Percentiles rank a stretch among this genome's conserved stretches.
Evolutionary conservation across 2,329 filamentous ascomycete genomes (phyloP).

Genomic region (Hirsutella minnesotensis): DNA sequence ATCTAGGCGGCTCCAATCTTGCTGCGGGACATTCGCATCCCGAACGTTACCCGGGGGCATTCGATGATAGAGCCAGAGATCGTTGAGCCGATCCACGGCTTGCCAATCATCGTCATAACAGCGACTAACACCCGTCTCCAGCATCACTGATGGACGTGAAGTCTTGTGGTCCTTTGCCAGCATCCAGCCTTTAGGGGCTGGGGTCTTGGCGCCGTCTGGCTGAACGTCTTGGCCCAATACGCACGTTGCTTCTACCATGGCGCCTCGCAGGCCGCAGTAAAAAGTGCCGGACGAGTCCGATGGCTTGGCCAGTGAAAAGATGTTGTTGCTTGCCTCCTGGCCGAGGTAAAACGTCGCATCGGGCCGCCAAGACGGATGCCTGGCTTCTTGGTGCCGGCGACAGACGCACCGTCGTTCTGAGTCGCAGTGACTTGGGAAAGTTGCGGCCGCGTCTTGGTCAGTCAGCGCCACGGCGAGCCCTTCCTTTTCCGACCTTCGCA

Average conservation of each 20-base stretch:
- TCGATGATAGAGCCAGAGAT: background rate
- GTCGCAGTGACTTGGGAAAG: constrained; percentile 19
- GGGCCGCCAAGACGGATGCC: constrained; percentile 31
- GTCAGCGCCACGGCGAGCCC: background rate
- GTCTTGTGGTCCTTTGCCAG: constrained; percentile 3
- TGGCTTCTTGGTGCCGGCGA: constrained; percentile 35
- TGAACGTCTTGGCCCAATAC: constrained; percentile 13
- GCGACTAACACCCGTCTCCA: constrained; percentile 20
- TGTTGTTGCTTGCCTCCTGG: constrained; percentile 15
- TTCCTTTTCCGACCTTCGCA: background rate
- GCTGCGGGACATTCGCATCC: background rate
- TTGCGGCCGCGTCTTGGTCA: background rate
- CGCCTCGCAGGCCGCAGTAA: constrained; percentile 37
- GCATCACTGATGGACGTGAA: constrained; percentile 9
- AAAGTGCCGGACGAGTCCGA: constrained; percentile 34
- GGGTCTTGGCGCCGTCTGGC: constrained; percentile 2
- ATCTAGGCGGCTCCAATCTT: constrained; percentile 4
- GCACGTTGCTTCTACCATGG: constrained; percentile 29
- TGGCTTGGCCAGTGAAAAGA: constrained; percentile 36
- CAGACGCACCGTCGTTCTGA: constrained; percentile 21
- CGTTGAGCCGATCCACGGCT: background rate
- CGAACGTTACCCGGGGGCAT: background rate
- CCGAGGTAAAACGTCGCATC: constrained; percentile 37
- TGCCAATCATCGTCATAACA: constrained; percentile 8
- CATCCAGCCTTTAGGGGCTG: constrained; percentile 14